These are phyloP conservation scores for Daucus carota DNA, from an alignment of 129 eudicot species.

Conservation along the genomic window DH1_v3.0 NC_030383.2:210501-211000, in stretches of 20 bases:
- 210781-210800: constrained; percentile 15
- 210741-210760: neutral
- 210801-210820: constrained; percentile 12
- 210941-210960: neutral
- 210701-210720: constrained; percentile 48
- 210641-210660: constrained; percentile 19
- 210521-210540: neutral
- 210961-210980: neutral
- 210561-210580: neutral
- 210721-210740: constrained; percentile 6
- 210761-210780: constrained; percentile 2
- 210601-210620: neutral
- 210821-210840: constrained; percentile 10
- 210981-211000: neutral
- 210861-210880: constrained; percentile 9
- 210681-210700: constrained; percentile 56
- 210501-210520: neutral
- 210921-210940: neutral
- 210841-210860: constrained; percentile 17
- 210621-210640: neutral
- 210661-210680: constrained; percentile 23
- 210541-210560: neutral
- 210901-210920: neutral
- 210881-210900: constrained; percentile 5
- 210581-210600: neutral